phyloP scores from a whole-genome alignment of 106 monocot genomes.

The Acanthochlamys bracteata region DNA sequence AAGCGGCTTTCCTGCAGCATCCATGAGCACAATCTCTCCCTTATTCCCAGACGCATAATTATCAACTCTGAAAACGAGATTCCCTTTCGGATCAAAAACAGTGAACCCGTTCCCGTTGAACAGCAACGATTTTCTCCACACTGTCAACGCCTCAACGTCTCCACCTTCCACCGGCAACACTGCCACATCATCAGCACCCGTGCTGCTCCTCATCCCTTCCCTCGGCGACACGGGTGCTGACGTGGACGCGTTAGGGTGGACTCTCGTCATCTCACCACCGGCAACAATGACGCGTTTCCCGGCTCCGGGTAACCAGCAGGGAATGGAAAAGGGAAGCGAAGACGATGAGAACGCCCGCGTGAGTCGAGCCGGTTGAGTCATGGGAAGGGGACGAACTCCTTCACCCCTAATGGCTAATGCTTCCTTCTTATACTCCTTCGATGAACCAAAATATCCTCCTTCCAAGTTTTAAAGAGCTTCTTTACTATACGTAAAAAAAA shows the following conservation, averaged over 20 bases:
- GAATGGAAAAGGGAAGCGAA: background rate
- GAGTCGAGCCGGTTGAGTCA: background rate
- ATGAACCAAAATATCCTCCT: background rate
- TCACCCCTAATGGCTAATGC: background rate
- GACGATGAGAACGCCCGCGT: background rate
- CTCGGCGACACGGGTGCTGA: background rate
- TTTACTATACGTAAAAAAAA: too few species aligned
- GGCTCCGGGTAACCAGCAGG: background rate
- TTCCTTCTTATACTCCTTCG: background rate
- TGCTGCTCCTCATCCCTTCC: background rate
- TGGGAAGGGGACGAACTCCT: background rate
- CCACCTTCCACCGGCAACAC: slow-evolving; percentile 42
- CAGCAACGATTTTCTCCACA: slow-evolving; percentile 66
- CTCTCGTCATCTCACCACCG: slow-evolving; percentile 29
- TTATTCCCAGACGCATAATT: slow-evolving; percentile 41
- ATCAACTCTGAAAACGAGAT: slow-evolving; percentile 71
- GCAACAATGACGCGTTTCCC: background rate
- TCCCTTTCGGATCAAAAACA: slow-evolving; percentile 60
- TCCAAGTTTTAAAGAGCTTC: too few species aligned
- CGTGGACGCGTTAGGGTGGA: slow-evolving; percentile 38
- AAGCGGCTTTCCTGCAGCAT: slow-evolving; percentile 45
- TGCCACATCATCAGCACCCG: slow-evolving; percentile 2
- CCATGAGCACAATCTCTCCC: slow-evolving; percentile 69
- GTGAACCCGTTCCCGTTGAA: slow-evolving; percentile 69
- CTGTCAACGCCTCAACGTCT: slow-evolving; percentile 37